These are phyloP conservation scores for Glycine soja DNA, from an alignment of 306 rosid genomes.

Conservation along the genomic window DNA sequence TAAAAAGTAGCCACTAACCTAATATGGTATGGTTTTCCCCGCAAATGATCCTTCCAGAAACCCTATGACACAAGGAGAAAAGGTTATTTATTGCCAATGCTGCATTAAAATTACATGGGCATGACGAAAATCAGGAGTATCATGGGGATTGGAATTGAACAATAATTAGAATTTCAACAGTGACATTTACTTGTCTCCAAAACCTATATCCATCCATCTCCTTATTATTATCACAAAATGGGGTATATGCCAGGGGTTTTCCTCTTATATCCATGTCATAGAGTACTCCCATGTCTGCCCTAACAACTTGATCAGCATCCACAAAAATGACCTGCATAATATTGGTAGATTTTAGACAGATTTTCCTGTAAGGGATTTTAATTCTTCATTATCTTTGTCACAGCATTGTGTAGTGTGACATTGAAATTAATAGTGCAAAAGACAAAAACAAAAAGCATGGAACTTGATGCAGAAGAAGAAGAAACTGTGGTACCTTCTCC, in stretches of 20 bases:
- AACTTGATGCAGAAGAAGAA: neutral
- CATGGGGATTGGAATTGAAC: neutral
- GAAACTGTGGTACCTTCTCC: neutral
- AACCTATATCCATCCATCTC: neutral
- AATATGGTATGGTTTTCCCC: neutral
- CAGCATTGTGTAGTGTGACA: neutral
- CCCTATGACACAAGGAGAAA: neutral
- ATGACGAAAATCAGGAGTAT: neutral
- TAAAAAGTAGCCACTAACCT: neutral
- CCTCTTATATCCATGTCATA: conserved; percentile 4
- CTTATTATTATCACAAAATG: neutral
- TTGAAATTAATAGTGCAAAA: neutral
- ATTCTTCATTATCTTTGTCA: neutral
- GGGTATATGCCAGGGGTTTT: conserved; percentile 2
- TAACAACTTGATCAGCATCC: conserved; percentile 3
- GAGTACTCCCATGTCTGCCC: conserved; percentile 12
- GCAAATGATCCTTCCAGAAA: neutral
- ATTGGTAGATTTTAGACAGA: conserved; percentile 8
- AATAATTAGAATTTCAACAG: neutral
- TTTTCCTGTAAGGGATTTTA: neutral
- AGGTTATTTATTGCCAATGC: neutral
- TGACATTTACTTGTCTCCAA: conserved; percentile 23
- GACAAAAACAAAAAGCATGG: neutral
- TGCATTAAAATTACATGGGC: neutral
- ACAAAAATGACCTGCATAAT: conserved; percentile 16